A percentile compares a stretch with the other conserved stretches of the same genome.
phyloP scores from a whole-genome alignment of 2,329 filamentous ascomycete species.

The Ophiobolus disseminans region DNA sequence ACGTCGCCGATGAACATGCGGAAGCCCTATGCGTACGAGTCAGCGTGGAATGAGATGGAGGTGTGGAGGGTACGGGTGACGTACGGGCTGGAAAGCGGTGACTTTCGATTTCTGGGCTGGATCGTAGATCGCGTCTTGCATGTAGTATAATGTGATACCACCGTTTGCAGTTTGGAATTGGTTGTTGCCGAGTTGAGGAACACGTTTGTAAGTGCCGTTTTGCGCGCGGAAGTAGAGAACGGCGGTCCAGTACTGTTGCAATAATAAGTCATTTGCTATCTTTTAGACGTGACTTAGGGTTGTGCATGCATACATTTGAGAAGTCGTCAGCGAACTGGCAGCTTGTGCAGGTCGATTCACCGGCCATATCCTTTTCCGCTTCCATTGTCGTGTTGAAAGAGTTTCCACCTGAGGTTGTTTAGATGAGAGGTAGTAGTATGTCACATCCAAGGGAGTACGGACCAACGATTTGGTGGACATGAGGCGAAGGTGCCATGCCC shows the following conservation, averaged over 20 bases:
- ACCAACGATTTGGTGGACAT: slow-evolving; percentile 36
- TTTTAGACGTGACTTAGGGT: slow-evolving; percentile 21
- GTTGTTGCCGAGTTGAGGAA: slow-evolving; percentile 24
- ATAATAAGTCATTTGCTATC: slow-evolving; percentile 21
- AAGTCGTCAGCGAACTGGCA: slow-evolving; percentile 26
- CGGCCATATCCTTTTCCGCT: slow-evolving; percentile 22
- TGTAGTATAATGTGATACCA: slow-evolving; percentile 27
- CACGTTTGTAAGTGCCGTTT: neutral
- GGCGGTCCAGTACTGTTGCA: neutral
- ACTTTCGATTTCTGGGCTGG: slow-evolving; percentile 20
- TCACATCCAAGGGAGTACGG: neutral
- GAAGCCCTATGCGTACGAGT: slow-evolving; percentile 18
- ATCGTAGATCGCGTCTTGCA: slow-evolving; percentile 26
- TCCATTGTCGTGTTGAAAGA: slow-evolving; percentile 31
- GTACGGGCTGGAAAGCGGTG: slow-evolving; percentile 24
- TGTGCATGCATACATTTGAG: slow-evolving; percentile 2
- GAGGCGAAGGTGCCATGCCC: slow-evolving; percentile 24
- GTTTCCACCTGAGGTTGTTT: slow-evolving; percentile 17
- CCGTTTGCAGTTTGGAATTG: slow-evolving; percentile 22
- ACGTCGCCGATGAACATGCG: slow-evolving; percentile 29
- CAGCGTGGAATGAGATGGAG: neutral
- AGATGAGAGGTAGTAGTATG: neutral
- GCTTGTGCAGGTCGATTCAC: slow-evolving; percentile 25
- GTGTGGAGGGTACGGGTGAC: neutral
- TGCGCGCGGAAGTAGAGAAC: neutral